Evolutionary conservation across 257 asterid genomes (phyloP).

Genomic region (Plectranthus barbatus): DNA sequence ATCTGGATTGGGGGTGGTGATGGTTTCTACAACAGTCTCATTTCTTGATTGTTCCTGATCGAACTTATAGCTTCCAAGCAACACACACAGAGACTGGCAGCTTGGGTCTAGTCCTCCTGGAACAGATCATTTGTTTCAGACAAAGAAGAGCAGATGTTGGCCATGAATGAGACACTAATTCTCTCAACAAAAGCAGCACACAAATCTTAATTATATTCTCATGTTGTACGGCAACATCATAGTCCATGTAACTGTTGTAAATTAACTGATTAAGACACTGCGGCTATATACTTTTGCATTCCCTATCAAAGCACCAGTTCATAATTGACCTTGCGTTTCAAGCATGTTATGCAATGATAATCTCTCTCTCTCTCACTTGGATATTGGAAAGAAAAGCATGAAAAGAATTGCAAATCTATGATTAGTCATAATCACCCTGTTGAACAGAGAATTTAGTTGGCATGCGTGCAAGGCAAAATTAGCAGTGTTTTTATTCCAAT

Average conservation of each 20-base stretch:
- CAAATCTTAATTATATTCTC: background rate
- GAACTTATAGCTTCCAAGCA: background rate
- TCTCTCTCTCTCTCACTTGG: background rate
- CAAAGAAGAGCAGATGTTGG: constrained; percentile 51
- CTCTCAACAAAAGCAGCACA: too few species aligned
- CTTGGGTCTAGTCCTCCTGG: constrained; percentile 49
- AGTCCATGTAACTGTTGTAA: background rate
- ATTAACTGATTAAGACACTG: background rate
- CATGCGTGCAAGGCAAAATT: constrained; percentile 21
- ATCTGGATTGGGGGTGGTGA: constrained; percentile 88
- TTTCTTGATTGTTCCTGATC: constrained; percentile 5
- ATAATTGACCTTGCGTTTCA: background rate
- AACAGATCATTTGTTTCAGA: constrained; percentile 37
- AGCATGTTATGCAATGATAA: background rate
- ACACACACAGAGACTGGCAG: constrained; percentile 29
- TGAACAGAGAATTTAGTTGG: constrained; percentile 15
- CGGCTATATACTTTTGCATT: background rate
- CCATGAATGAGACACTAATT: too few species aligned
- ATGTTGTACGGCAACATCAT: background rate
- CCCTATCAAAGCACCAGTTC: background rate
- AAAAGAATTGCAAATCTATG: constrained; percentile 9
- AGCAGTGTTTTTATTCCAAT: background rate
- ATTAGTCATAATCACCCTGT: constrained; percentile 17
- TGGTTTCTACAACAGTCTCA: constrained; percentile 90
- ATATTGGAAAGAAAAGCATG: background rate